Conservation (phyloP, 2,329 filamentous ascomycete species). For the Diaporthe aspalathi region DNA sequence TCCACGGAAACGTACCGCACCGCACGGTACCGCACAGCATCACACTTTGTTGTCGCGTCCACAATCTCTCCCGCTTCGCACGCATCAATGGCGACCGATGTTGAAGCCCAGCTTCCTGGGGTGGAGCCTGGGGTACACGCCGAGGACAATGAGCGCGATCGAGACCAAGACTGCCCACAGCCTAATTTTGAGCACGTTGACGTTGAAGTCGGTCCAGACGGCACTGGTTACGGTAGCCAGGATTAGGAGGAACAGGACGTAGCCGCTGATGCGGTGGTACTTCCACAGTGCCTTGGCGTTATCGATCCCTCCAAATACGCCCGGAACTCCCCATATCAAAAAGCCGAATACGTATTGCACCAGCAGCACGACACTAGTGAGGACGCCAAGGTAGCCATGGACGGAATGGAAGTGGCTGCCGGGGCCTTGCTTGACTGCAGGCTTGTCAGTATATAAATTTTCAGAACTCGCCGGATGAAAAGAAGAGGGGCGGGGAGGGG, state of each 20-base stretch:
- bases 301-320: constrained; percentile 80
- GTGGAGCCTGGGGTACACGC: constrained; percentile 82
- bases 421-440: constrained; percentile 43
- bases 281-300: constrained; percentile 89
- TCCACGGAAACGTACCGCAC: not conserved
- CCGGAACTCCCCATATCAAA: constrained; percentile 82
- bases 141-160: constrained; percentile 73
- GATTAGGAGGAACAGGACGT: constrained; percentile 76
- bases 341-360: constrained; percentile 84
- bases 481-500: not conserved
- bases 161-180: constrained; percentile 81
- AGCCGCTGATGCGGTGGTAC: constrained; percentile 85
- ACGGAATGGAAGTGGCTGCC: constrained; percentile 81
- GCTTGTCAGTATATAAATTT: not conserved
- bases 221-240: constrained; percentile 81
- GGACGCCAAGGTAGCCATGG: constrained; percentile 86
- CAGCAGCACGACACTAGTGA: constrained; percentile 76
- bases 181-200: constrained; percentile 75
- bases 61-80: not conserved
- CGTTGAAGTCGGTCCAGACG: constrained; percentile 80
- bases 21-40: too few relatives aligned
- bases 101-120: constrained; percentile 78
- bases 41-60: too few relatives aligned
- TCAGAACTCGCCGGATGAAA: not conserved
- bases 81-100: constrained; percentile 3